These are phyloP conservation scores for Tolypocladium inflatum DNA, from an alignment of 2,329 filamentous ascomycete species.

Conservation along the genomic window DNA sequence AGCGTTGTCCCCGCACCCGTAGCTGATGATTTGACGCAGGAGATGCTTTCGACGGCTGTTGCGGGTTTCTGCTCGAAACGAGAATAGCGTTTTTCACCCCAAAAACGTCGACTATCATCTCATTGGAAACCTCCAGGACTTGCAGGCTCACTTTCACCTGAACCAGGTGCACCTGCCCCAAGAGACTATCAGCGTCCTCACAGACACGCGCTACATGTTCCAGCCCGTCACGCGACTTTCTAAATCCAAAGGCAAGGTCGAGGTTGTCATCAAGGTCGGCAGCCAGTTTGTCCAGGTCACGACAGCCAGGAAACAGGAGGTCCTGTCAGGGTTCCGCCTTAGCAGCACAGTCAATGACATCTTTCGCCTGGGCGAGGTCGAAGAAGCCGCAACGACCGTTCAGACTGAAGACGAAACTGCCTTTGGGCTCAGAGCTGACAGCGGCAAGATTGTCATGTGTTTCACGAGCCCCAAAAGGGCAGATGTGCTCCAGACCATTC, in stretches of 20 bases:
- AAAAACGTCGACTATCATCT: conserved; percentile 57
- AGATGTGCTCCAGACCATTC: conserved; percentile 55
- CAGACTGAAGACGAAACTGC: conserved; percentile 57
- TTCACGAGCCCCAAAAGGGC: conserved; percentile 57
- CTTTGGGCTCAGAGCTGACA: conserved; percentile 58
- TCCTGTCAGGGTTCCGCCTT: conserved; percentile 51
- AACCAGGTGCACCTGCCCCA: conserved; percentile 58
- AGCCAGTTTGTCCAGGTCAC: conserved; percentile 62
- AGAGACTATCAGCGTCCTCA: conserved; percentile 60
- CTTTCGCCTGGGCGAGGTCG: conserved; percentile 57
- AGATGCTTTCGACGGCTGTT: conserved; percentile 58
- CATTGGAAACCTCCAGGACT: conserved; percentile 54
- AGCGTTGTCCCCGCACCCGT: too few species aligned
- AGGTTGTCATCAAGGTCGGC: conserved; percentile 59
- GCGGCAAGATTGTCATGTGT: conserved; percentile 62
- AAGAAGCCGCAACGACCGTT: conserved; percentile 56
- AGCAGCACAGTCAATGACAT: conserved; percentile 61
- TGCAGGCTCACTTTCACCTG: conserved; percentile 58
- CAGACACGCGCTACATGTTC: conserved; percentile 56
- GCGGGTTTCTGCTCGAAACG: conserved; percentile 51
- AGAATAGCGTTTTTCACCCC: conserved; percentile 51
- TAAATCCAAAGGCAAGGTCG: conserved; percentile 61
- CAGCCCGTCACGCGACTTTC: conserved; percentile 56
- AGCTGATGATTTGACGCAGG: conserved; percentile 9
- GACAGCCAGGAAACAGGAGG: conserved; percentile 59